These are phyloP conservation scores for Leishmania tarentolae DNA, from an alignment of 208 protist species.

Conservation along the genomic window DNA sequence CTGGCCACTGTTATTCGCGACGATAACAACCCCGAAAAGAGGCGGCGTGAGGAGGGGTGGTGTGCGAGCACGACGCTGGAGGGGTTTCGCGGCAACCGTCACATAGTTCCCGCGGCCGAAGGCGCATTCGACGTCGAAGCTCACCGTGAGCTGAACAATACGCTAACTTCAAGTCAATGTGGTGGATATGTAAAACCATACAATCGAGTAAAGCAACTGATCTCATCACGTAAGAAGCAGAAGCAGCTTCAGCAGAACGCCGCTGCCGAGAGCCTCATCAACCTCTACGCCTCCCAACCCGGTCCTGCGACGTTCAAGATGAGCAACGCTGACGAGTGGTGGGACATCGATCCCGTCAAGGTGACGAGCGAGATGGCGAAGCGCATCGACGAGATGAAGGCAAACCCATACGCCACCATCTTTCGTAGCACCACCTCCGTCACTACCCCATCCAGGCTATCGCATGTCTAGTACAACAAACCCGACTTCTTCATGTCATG, in stretches of 20 bases:
- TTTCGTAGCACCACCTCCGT: constrained; percentile 6
- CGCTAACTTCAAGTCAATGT: constrained; percentile 29
- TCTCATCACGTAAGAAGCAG: constrained; percentile 22
- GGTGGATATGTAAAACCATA: constrained; percentile 52
- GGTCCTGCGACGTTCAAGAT: constrained; percentile 71
- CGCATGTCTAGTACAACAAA: not conserved
- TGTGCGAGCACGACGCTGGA: constrained; percentile 38
- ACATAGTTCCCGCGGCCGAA: constrained; percentile 14
- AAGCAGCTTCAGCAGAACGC: constrained; percentile 30
- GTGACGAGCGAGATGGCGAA: constrained; percentile 39
- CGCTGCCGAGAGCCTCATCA: constrained; percentile 23
- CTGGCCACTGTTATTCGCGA: constrained; percentile 47
- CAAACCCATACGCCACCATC: constrained; percentile 38
- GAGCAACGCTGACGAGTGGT: constrained; percentile 86
- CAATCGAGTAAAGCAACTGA: constrained; percentile 37
- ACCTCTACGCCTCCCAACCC: constrained; percentile 23
- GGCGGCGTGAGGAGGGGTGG: constrained; percentile 42
- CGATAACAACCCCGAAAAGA: constrained; percentile 45
- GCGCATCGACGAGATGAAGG: constrained; percentile 24
- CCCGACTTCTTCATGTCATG: not conserved
- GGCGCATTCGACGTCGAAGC: constrained; percentile 15
- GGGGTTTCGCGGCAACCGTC: constrained; percentile 24
- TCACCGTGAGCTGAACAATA: constrained; percentile 39
- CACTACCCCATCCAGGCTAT: not conserved
- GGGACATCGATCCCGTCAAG: constrained; percentile 54